Percentiles rank a stretch among this genome's conserved stretches.
Evolutionary conservation across 805 yeast genomes (phyloP).

Genomic region (Maudiozyma barnettii): DNA sequence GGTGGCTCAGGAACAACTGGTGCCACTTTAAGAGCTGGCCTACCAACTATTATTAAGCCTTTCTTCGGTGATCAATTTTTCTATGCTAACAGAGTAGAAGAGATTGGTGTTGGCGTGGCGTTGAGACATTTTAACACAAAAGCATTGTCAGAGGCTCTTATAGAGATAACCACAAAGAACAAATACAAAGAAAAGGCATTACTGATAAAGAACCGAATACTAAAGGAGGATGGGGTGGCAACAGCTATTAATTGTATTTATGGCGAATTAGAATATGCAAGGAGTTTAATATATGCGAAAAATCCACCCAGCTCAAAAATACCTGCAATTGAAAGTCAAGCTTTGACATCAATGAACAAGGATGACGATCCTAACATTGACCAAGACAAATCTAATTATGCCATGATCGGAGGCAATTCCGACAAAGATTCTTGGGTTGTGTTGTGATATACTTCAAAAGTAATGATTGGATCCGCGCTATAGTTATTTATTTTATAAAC

Average conservation of each 20-base stretch:
- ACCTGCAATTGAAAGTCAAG: not conserved
- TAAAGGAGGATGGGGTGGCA: conserved; percentile 70
- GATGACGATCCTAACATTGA: too few species aligned
- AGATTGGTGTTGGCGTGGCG: conserved; percentile 73
- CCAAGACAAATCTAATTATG: too few species aligned
- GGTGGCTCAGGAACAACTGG: conserved; percentile 98
- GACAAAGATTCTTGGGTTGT: too few species aligned
- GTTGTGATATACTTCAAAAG: too few species aligned
- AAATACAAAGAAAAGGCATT: conserved; percentile 62
- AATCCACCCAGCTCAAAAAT: conserved; percentile 16
- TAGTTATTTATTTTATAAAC: too few species aligned
- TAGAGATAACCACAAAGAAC: conserved; percentile 54
- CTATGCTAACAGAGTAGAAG: conserved; percentile 80
- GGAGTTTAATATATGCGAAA: conserved; percentile 43
- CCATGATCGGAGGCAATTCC: too few species aligned
- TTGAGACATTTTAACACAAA: conserved; percentile 58
- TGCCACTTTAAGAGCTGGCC: conserved; percentile 74
- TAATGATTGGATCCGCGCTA: too few species aligned
- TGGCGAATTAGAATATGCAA: conserved; percentile 67
- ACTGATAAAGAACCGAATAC: conserved; percentile 50
- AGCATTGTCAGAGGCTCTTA: conserved; percentile 57
- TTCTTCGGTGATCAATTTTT: conserved; percentile 95
- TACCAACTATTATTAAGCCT: conserved; percentile 87
- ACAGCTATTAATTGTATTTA: conserved; percentile 74
- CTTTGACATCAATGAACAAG: too few species aligned